Base-by-base conservation (phyloP, 1,284 basidiomycete species). In the Ceratobasidium sp. region DNA sequence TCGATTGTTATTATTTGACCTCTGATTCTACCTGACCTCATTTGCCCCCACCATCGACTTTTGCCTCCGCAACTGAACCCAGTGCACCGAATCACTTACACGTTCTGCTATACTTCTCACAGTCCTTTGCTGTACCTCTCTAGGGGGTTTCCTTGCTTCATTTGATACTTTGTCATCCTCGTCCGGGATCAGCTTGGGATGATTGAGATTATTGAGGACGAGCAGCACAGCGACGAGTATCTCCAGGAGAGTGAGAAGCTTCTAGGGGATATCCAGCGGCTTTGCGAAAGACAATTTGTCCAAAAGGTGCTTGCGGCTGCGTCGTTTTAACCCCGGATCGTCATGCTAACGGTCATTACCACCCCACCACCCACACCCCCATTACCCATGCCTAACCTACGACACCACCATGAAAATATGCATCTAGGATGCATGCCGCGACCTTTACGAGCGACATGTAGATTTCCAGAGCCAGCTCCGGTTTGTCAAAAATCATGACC, bases 361-460 rank as follows among this genome's bases (percentile, higher is more conserved):
- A 49, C 14, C 46, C 4, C n/a, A 13, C 34, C 24, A 22, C 37
- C 61, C 61, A 2, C 22, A 8, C 31, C 13, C 14, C 37, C 19
- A 13, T 37, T 19, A 37, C 56, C 8, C 29, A 16, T 51, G 37
- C 19, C 11, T 34, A 7, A 2, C n/a, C 14, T 53, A 5, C 22
- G n/a, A 48, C 9, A 48, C 2, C n/a, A 8, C 46, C n/a, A 48
- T n/a, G n/a, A 48, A 37, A 37, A 8, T 34, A 27, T 53, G 11
- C 5, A 31, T 46, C 3, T 43, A 72, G 69, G 69, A 72, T 27
- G 69, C 69, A 37, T 72, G 69, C 46, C 69, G 58, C 19, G 69
- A 72, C 34, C 53, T 72, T n/a, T 72, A 72, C 37, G 69, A 72
- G 24, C 69, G 69, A 16, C 69, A 72, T 53, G 69, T 72, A 29